Evolutionary conservation across 2,329 filamentous ascomycete genomes (phyloP).

Genomic region (Pezicula radicicola): DNA sequence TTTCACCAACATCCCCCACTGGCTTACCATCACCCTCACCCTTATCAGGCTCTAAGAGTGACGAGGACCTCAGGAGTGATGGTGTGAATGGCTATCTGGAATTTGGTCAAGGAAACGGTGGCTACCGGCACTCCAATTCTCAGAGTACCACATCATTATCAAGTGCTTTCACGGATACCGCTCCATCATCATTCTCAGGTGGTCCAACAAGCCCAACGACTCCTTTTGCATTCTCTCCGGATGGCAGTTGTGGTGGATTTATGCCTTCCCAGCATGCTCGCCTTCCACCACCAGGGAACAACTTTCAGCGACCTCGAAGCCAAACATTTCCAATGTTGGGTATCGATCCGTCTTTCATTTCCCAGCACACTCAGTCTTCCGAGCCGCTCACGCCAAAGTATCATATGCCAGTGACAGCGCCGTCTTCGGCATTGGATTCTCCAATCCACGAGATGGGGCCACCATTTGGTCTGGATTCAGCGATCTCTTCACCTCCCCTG

Average conservation of each 20-base stretch:
- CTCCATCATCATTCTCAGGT: conserved; percentile 65
- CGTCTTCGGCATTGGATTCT: conserved; percentile 45
- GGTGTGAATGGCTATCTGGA: conserved; percentile 56
- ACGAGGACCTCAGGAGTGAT: conserved; percentile 64
- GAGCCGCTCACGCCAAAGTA: conserved; percentile 55
- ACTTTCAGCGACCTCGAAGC: conserved; percentile 73
- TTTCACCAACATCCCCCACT: conserved; percentile 72
- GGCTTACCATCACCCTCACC: conserved; percentile 66
- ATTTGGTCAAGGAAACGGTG: conserved; percentile 46
- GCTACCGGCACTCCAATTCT: conserved; percentile 62
- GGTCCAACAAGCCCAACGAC: conserved; percentile 72
- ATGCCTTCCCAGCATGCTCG: conserved; percentile 48
- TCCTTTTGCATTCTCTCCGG: conserved; percentile 73
- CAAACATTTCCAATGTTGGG: conserved; percentile 80
- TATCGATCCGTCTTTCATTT: conserved; percentile 51
- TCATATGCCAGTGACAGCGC: conserved; percentile 30
- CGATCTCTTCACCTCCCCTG: conserved; percentile 40
- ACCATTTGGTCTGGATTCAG: conserved; percentile 29
- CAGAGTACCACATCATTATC: conserved; percentile 65
- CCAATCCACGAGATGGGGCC: conserved; percentile 43
- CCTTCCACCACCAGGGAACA: conserved; percentile 36
- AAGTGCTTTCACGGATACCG: conserved; percentile 63
- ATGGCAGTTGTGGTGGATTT: conserved; percentile 68
- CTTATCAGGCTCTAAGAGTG: conserved; percentile 60
- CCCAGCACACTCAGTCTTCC: conserved; percentile 41